phyloP scores from a whole-genome alignment of 306 rosid genomes.

The Cucurbita argyrosperma region DNA sequence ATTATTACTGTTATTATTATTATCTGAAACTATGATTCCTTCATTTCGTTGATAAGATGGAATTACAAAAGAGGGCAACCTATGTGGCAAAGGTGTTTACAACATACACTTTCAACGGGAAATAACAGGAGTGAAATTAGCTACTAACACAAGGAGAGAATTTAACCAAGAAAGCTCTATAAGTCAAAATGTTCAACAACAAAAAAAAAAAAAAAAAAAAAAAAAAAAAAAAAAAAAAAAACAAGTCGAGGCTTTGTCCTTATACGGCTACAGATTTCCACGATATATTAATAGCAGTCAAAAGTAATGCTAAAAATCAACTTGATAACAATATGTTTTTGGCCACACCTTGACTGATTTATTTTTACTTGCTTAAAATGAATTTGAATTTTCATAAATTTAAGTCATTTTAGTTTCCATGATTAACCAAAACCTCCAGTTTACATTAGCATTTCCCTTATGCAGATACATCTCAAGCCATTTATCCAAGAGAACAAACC shows the following conservation, averaged over 20 bases:
- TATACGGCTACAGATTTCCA: background rate
- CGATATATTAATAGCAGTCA: background rate
- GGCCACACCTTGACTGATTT: background rate
- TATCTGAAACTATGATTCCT: background rate
- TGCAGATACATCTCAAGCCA: background rate
- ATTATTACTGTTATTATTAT: background rate
- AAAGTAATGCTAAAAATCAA: background rate
- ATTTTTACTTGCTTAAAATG: background rate
- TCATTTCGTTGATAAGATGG: background rate
- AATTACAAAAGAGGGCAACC: background rate
- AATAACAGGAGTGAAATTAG: background rate
- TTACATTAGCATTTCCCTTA: background rate
- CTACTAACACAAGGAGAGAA: background rate
- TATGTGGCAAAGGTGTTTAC: background rate
- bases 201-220: too few species aligned
- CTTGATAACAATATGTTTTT: background rate
- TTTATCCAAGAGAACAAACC: constrained; percentile 33
- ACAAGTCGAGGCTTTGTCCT: background rate
- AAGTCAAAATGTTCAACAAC: background rate
- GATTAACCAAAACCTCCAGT: background rate
- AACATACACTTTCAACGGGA: background rate
- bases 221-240: too few species aligned
- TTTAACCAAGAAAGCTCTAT: background rate
- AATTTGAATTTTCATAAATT: background rate
- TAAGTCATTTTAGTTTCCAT: background rate